Base-by-base conservation (phyloP, 331 rosid genomes). In the Rosa hybrid region DNA sequence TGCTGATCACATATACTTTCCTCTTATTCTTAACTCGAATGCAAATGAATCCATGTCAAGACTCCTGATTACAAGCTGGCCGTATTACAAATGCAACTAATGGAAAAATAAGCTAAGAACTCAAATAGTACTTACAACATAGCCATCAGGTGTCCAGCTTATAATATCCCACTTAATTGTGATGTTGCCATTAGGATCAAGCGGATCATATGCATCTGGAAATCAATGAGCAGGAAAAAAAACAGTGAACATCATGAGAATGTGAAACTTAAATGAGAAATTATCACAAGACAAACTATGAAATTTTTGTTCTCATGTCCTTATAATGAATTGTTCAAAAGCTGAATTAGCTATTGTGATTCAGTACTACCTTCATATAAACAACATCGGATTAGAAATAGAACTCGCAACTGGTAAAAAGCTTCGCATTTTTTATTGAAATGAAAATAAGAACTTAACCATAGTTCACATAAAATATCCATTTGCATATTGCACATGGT, bases 81-180 rank as follows among this genome's bases (percentile, higher is more conserved):
- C 8, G 62, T 18, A 34, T 27, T 76, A 48, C 45, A 50, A 9
- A 34, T 0, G 56, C 53, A 64, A 49, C 9, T 20, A 64, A 18
- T 42, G 21, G 16, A 74, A 51, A 41, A 45, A 0, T 13, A 50
- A 50, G 67, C 46, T 50, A 3, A 17, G 57, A 46, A 71, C 39
- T 49, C 41, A 20, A 38, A 59, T 21, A n/a, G 50, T 69, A 87
- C 98, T 92, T 94, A 92, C 98, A 80, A 94, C 84, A 85, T 94
- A 94, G 80, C 98, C 98, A 86, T 94, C 98, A 25, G 97, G 42
- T 14, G 92, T 90, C 98, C 98, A 94, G 87, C 78, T 81, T 48
- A 86, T 86, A 20, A 94, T 84, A 88, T 94, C 98, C 98, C 98
- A 92, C 84, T 92, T 92, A 84, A 94, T 80, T 77, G 98, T 94